These are phyloP conservation scores for Aurinia saxatilis DNA, from an alignment of 345 rosid species.

Conservation along the genomic window DNA sequence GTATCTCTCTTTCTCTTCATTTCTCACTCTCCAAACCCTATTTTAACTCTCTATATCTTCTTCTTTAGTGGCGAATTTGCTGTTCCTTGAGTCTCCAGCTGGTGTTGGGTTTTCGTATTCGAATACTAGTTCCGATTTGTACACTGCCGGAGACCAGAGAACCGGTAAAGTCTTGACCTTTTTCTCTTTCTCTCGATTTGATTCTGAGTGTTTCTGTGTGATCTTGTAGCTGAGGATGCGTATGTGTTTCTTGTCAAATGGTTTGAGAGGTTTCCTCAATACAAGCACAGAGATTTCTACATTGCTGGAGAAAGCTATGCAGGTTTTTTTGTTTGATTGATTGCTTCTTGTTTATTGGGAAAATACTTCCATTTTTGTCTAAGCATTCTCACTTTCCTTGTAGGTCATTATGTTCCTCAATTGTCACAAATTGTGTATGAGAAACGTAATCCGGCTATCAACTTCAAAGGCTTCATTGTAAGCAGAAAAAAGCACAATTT, in stretches of 20 bases:
- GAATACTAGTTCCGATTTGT: constrained; percentile 75
- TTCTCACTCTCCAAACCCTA: neutral
- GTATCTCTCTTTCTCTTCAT: constrained; percentile 24
- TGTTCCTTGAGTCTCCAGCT: constrained; percentile 93
- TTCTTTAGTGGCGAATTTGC: constrained; percentile 69
- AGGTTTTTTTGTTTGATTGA: constrained; percentile 38
- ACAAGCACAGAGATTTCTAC: constrained; percentile 91
- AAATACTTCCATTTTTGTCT: neutral
- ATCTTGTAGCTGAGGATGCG: constrained; percentile 75
- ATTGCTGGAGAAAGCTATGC: constrained; percentile 96
- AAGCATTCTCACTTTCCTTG: neutral
- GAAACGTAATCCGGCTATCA: constrained; percentile 58
- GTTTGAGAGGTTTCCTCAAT: constrained; percentile 94
- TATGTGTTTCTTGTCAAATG: constrained; percentile 71
- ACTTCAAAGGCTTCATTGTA: constrained; percentile 94
- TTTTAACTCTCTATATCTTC: neutral
- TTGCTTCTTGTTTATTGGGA: neutral
- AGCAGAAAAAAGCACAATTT: neutral
- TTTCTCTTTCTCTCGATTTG: neutral
- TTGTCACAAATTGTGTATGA: constrained; percentile 68
- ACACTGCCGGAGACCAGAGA: constrained; percentile 73
- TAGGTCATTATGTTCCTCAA: constrained; percentile 99
- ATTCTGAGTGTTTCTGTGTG: constrained; percentile 4
- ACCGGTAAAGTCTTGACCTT: constrained; percentile 45
- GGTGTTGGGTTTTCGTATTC: constrained; percentile 96